Evolutionary conservation across 352 stramenopile species (phyloP), one percentile per base, ranked within the genome.

Genomic region (Phytophthora melonis): DNA sequence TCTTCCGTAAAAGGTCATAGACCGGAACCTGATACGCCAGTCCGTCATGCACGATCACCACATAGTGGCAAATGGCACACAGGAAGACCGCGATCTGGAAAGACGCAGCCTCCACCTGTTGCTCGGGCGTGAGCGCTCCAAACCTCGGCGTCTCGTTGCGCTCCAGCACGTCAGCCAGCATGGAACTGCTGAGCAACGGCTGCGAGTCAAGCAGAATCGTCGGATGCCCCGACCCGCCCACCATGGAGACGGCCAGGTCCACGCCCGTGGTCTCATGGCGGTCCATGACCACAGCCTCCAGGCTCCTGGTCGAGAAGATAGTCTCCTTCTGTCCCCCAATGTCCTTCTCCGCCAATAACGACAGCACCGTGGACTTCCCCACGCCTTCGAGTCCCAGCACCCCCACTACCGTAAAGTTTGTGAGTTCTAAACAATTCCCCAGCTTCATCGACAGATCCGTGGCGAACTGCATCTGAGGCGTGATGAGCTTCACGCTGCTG

Each of bases 291-390:
- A 83, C 25, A 13, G 78, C 59, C 50, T 91, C 86, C 23, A 85
- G 63, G 19, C 73, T 75, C 25, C 90, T 72, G 0, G 77, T 68
- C 1, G 73, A 59, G 36, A 93, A 92, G 19, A 84, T 58, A 16
- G 23, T 7, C 30, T 54, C 11, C 50, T 36, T 57, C 11, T 19
- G 41, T 5, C 52, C 18, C 34, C 14, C 34, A 47, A 63, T 18
- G 3, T 75, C 66, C 16, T 65, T 69, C 39, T 66, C 50, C 7
- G 73, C 55, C n/a, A 95, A 66, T 6, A 91, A 25, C 19, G 89
- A 96, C 49, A 93, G 25, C 3, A 94, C 64, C 0, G 87, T 91
- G 1, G 87, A 94, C 63, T 94, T 96, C 14, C 89, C 89, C 18
- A 89, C 77, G 8, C 82, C 85, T 71, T 94, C 83, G 1, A 94